Percentiles rank a stretch among this genome's conserved stretches.
Evolutionary conservation across 2,329 filamentous ascomycete genomes (phyloP).

Genomic region (Cladosporium sp.): DNA sequence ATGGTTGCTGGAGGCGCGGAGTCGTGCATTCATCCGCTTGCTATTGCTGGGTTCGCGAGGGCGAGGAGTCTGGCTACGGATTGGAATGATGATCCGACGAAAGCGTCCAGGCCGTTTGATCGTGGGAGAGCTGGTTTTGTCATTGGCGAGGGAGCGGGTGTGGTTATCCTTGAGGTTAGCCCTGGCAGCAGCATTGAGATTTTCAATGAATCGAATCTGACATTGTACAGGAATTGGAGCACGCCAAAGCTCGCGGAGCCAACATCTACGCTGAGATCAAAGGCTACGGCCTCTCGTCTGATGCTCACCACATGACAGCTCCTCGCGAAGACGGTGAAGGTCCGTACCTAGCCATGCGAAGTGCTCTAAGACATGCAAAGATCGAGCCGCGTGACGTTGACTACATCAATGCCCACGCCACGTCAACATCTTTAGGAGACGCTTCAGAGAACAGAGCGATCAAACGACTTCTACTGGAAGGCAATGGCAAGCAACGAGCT

Average conservation of each 20-base stretch:
- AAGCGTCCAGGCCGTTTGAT: constrained; percentile 85
- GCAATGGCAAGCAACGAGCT: constrained; percentile 60
- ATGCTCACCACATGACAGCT: constrained; percentile 91
- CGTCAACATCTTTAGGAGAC: constrained; percentile 81
- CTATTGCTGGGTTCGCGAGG: constrained; percentile 85
- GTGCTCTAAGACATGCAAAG: constrained; percentile 68
- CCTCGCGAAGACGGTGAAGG: constrained; percentile 78
- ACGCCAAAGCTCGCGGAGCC: constrained; percentile 74
- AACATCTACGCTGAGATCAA: constrained; percentile 81
- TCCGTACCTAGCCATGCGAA: constrained; percentile 78
- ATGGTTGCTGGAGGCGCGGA: constrained; percentile 97
- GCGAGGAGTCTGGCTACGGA: constrained; percentile 79
- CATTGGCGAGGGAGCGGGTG: constrained; percentile 84
- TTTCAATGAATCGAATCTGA: neutral
- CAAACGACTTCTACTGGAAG: constrained; percentile 68
- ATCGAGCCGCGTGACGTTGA: constrained; percentile 68
- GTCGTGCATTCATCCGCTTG: constrained; percentile 90
- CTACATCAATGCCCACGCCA: constrained; percentile 96
- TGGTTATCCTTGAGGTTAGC: constrained; percentile 71
- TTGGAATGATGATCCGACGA: constrained; percentile 67
- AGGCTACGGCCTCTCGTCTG: constrained; percentile 86
- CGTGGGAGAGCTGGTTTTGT: constrained; percentile 77
- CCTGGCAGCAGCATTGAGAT: neutral
- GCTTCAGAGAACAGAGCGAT: constrained; percentile 83
- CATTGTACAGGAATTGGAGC: constrained; percentile 64